Evolutionary conservation across 2,329 filamentous ascomycete species (phyloP), one percentile per base, ranked within the genome.

Genomic region (Hirsutella rhossiliensis): DNA sequence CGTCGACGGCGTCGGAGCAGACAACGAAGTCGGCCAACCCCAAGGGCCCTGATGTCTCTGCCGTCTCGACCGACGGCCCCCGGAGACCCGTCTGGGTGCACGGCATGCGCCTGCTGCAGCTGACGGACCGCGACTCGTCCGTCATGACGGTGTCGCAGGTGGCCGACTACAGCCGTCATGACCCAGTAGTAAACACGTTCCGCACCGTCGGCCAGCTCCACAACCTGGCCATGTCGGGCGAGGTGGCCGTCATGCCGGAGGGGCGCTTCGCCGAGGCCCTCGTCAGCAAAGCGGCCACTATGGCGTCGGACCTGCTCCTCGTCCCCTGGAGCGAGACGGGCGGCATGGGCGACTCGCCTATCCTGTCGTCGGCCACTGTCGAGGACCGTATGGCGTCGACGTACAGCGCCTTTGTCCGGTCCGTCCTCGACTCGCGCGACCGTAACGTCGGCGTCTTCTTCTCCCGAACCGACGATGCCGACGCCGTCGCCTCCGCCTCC

Each of bases 81-180:
- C 23, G 17, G 17, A 45, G 43, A n/a, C 40, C 48, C 8, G 49
- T 90, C 1, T 75, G 84, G 55, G 82, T 88, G 0, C 87, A 94
- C 54, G 90, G 88, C 29, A 66, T 95, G n/a, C 83, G 89, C 13
- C 74, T 97, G 15, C 66, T 94, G 41, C 86, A 94, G 57, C 75
- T 97, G 12, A 94, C 87, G 0, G 89, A 96, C 54, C 87, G 90
- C 73, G 84, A 87, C 37, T 96, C 90, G 1, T 89, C 88, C 17
- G 90, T 96, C 54, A 97, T 97, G 90, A 83, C 87, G 54, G 87
- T 94, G 11, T 82, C 87, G 0, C 87, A 94, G 56, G 73, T 82
- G 3, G 83, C 88, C 34, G 86, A 92, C 41, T 75, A 80, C 48
- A 76, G 76, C 23, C 71, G 75, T 7, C 74, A 76, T 54, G 90